Evolutionary conservation across 2,329 filamentous ascomycete species (phyloP).

Genomic region (Aspergillus chevalieri): DNA sequence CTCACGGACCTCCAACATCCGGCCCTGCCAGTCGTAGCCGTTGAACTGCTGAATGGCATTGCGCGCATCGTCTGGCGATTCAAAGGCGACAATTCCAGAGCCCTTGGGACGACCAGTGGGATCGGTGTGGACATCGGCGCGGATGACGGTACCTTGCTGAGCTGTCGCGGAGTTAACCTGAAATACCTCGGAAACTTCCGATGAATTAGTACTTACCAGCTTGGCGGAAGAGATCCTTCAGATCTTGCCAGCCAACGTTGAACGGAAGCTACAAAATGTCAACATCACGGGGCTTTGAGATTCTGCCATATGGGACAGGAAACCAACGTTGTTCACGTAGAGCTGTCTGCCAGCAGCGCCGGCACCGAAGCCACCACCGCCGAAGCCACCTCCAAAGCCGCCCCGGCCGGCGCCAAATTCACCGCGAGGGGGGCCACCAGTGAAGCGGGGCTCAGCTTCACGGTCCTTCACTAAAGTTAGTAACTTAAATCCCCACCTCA

Average conservation of each 20-base stretch:
- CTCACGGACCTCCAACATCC: constrained; percentile 87
- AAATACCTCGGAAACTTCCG: constrained; percentile 6
- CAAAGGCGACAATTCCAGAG: constrained; percentile 94
- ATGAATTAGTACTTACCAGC: constrained; percentile 63
- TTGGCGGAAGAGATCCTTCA: constrained; percentile 98
- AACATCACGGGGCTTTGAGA: constrained; percentile 21
- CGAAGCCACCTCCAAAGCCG: constrained; percentile 49
- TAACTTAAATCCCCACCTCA: background rate
- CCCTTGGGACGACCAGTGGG: constrained; percentile 92
- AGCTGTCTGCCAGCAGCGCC: constrained; percentile 73
- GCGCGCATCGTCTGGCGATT: constrained; percentile 87
- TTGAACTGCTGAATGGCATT: constrained; percentile 98
- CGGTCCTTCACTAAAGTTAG: constrained; percentile 61
- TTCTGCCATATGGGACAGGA: constrained; percentile 15
- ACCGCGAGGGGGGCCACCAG: constrained; percentile 63
- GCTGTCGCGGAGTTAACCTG: constrained; percentile 22
- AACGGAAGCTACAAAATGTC: constrained; percentile 71
- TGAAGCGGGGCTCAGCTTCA: constrained; percentile 95
- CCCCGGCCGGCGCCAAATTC: constrained; percentile 53
- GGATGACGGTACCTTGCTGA: constrained; percentile 69
- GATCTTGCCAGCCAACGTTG: constrained; percentile 96
- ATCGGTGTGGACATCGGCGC: constrained; percentile 89
- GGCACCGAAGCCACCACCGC: constrained; percentile 38
- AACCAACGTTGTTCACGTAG: constrained; percentile 96
- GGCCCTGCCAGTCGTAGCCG: constrained; percentile 97